Percentiles rank a stretch among this genome's conserved stretches.
Conservation (phyloP, 2,329 filamentous ascomycete genomes). For the Chaetomium sp. region DNA sequence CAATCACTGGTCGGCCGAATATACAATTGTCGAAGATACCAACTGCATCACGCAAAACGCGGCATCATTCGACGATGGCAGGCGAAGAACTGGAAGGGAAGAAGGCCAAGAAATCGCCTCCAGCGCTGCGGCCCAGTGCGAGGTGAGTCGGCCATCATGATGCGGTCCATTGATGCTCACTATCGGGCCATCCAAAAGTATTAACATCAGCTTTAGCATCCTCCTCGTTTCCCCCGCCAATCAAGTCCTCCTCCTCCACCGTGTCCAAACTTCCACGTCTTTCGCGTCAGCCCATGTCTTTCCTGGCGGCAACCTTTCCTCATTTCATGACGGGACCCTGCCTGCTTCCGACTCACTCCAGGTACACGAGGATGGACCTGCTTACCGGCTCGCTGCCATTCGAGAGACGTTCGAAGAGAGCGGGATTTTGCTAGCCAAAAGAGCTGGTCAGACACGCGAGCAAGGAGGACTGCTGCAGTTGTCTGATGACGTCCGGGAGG, state of each 20-base stretch:
- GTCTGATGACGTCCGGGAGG: conserved; percentile 51
- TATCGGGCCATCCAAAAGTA: not conserved
- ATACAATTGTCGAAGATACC: not conserved
- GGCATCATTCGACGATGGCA: not conserved
- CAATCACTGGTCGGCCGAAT: too few species aligned
- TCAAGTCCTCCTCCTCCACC: conserved; percentile 79
- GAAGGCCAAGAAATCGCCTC: conserved; percentile 2
- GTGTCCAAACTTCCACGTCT: conserved; percentile 72
- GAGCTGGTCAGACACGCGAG: not conserved
- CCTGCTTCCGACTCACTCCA: conserved; percentile 40
- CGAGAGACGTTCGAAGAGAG: conserved; percentile 94
- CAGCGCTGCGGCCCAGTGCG: conserved; percentile 1
- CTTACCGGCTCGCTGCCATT: conserved; percentile 77
- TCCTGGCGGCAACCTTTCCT: conserved; percentile 78
- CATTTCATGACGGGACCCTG: conserved; percentile 64
- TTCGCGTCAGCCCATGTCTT: conserved; percentile 95
- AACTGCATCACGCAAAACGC: not conserved
- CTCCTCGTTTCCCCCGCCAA: conserved; percentile 80
- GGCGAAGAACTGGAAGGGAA: not conserved
- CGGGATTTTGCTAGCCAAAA: conserved; percentile 69
- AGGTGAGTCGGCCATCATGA: not conserved
- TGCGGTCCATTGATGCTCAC: not conserved
- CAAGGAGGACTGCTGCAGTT: conserved; percentile 51
- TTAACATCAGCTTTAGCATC: conserved; percentile 48
- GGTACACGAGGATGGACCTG: conserved; percentile 62